Percentiles rank a stretch among this genome's conserved stretches.
Evolutionary conservation across 352 stramenopile species (phyloP).

Genomic region (Globisporangium irregulare): DNA sequence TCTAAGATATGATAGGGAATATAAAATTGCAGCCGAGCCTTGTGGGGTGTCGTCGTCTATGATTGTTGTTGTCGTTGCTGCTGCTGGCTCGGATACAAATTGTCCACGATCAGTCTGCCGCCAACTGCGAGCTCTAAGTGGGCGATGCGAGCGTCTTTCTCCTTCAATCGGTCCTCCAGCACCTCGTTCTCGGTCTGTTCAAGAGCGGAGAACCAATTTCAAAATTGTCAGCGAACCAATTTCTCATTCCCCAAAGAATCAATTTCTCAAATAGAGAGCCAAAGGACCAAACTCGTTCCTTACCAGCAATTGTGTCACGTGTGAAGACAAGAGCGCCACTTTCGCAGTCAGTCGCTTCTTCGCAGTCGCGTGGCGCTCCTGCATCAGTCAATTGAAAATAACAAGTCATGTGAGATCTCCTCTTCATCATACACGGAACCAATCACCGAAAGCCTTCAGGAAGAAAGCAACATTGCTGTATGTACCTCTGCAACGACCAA

Average conservation of each 20-base stretch:
- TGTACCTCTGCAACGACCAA: constrained; percentile 36
- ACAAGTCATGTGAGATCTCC: background rate
- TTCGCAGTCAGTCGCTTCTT: constrained; percentile 41
- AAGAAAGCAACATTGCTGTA: background rate
- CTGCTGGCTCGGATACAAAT: constrained; percentile 1
- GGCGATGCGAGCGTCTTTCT: constrained; percentile 42
- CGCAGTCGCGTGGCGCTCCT: constrained; percentile 40
- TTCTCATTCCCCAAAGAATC: background rate
- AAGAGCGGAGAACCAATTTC: background rate
- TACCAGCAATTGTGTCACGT: constrained; percentile 40
- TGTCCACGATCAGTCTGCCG: constrained; percentile 37
- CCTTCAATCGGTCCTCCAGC: constrained; percentile 32
- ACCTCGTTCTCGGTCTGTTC: constrained; percentile 36
- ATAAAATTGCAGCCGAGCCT: background rate
- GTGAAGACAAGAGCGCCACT: constrained; percentile 21
- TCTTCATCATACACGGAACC: too few species aligned
- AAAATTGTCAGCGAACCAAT: background rate
- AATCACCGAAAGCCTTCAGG: too few species aligned
- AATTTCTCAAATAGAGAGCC: constrained; percentile 2
- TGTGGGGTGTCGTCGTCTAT: background rate
- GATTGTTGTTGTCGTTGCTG: background rate
- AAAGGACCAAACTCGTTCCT: background rate
- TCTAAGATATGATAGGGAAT: constrained; percentile 6
- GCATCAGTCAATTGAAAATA: background rate
- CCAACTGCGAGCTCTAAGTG: constrained; percentile 54